These are phyloP conservation scores for Pestalotiopsis sp. DNA, from an alignment of 2,329 filamentous ascomycete species.

Conservation along the genomic window DNA sequence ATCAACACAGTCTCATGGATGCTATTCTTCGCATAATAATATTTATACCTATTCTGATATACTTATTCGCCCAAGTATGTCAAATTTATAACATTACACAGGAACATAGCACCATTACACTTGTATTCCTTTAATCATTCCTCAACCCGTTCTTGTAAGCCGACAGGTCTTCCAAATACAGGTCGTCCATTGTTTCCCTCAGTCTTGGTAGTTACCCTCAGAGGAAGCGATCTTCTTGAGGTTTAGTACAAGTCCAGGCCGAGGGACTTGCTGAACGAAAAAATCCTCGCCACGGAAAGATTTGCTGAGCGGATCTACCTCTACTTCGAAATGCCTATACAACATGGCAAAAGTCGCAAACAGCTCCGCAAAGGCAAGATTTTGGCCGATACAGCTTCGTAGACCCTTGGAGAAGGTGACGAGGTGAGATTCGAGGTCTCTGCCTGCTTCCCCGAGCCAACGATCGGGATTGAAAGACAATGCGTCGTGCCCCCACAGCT, in stretches of 20 bases:
- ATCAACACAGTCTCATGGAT: too few relatives aligned
- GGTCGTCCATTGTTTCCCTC: too few relatives aligned
- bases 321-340: not conserved
- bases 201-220: not conserved
- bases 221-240: not conserved
- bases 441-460: conserved; percentile 7
- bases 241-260: not conserved
- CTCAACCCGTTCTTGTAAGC: too few relatives aligned
- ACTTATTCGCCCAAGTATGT: too few relatives aligned
- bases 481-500: conserved; percentile 8
- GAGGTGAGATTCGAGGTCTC: not conserved
- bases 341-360: not conserved
- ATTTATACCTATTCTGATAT: too few relatives aligned
- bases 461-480: conserved; percentile 13
- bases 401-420: not conserved
- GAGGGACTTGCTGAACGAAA: not conserved
- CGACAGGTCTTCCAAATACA: too few relatives aligned
- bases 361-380: conserved; percentile 4
- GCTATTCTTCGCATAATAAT: too few relatives aligned
- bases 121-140: too few relatives aligned
- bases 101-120: too few relatives aligned
- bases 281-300: not conserved
- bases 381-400: not conserved
- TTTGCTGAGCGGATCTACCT: not conserved
- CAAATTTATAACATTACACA: too few relatives aligned